Percentiles rank a stretch among this genome's conserved stretches.
Evolutionary conservation across 2,329 filamentous ascomycete genomes (phyloP).

Genomic region (Arachnopeziza araneosa): DNA sequence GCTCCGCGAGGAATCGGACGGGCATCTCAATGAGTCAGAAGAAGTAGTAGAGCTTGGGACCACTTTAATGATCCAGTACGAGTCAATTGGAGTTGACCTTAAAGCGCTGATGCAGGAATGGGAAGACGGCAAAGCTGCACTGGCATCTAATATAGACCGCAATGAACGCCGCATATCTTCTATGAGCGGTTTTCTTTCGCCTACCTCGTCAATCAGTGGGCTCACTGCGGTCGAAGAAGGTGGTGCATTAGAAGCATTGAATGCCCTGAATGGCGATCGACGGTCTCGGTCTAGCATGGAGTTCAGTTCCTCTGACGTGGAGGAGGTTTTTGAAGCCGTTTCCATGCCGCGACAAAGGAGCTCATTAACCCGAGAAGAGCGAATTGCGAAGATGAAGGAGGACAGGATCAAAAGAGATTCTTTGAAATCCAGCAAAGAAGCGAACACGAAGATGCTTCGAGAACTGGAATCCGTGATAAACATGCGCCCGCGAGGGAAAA

Average conservation of each 20-base stretch:
- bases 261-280: slow-evolving; percentile 69
- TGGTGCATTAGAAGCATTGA: slow-evolving; percentile 64
- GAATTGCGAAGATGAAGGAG: slow-evolving; percentile 81
- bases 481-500: slow-evolving; percentile 38
- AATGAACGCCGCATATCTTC: slow-evolving; percentile 67
- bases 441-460: slow-evolving; percentile 82
- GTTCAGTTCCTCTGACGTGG: slow-evolving; percentile 52
- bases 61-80: slow-evolving; percentile 82
- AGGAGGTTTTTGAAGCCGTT: slow-evolving; percentile 88
- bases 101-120: slow-evolving; percentile 75
- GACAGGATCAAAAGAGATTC: slow-evolving; percentile 72
- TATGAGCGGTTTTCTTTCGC: slow-evolving; percentile 51
- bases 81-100: slow-evolving; percentile 86
- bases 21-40: slow-evolving; percentile 58
- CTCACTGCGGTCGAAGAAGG: slow-evolving; percentile 57
- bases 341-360: slow-evolving; percentile 67
- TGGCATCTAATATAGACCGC: slow-evolving; percentile 75
- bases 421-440: slow-evolving; percentile 68
- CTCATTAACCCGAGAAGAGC: slow-evolving; percentile 75
- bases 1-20: slow-evolving; percentile 82
- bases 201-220: slow-evolving; percentile 60
- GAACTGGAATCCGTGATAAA: slow-evolving; percentile 89
- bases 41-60: slow-evolving; percentile 71
- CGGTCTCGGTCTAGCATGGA: slow-evolving; percentile 45
- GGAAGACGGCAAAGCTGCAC: slow-evolving; percentile 79